Conservation (phyloP, 208 protist species). For the Porcisia deanei region DNA sequence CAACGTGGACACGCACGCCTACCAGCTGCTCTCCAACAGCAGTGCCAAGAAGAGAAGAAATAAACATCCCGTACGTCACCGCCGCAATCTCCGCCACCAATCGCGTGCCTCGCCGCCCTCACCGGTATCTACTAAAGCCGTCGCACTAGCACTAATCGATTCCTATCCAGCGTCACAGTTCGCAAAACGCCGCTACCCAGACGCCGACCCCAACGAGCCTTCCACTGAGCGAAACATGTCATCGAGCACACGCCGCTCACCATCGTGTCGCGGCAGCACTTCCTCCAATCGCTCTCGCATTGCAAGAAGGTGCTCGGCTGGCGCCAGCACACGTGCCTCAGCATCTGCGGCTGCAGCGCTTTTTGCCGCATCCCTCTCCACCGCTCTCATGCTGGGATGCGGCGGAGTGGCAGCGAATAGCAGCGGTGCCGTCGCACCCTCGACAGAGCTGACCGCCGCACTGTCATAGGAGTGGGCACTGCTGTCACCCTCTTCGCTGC, state of each 20-base stretch:
- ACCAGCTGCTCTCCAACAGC: background rate
- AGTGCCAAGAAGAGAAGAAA: background rate
- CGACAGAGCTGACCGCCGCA: background rate
- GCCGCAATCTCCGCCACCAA: background rate
- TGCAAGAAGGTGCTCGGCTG: conserved; percentile 25
- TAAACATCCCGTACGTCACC: background rate
- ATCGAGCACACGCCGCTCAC: conserved; percentile 34
- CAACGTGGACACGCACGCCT: background rate
- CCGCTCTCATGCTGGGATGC: background rate
- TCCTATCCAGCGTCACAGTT: background rate
- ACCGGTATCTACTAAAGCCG: background rate
- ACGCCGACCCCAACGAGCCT: background rate
- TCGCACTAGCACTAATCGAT: background rate
- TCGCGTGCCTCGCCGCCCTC: background rate
- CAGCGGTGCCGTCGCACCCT: background rate
- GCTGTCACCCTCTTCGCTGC: background rate
- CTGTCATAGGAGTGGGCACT: background rate
- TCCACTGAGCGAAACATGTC: conserved; percentile 32
- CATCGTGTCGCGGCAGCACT: conserved; percentile 32
- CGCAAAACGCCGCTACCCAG: background rate
- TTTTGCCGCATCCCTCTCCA: background rate
- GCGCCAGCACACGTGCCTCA: background rate
- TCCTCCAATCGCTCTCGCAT: conserved; percentile 33
- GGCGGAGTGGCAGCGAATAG: background rate
- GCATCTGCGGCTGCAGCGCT: background rate